These are phyloP conservation scores for Lodderomyces parapsilosis DNA, from an alignment of 1,139 yeast genomes.

Conservation along the genomic window DNA sequence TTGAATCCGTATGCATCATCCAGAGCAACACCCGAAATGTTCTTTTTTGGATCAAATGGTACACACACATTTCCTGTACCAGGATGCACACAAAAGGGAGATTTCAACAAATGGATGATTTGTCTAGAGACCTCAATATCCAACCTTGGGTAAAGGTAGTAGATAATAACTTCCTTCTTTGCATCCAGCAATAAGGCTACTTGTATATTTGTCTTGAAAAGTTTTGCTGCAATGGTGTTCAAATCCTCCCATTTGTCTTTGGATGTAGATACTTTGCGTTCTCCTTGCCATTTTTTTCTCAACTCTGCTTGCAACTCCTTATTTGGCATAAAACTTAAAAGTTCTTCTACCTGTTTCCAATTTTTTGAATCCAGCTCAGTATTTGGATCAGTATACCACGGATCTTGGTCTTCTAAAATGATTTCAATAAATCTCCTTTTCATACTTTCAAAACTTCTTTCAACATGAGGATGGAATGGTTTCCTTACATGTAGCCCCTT, in stretches of 20 bases:
- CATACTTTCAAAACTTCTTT: constrained; percentile 69
- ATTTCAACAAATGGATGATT: constrained; percentile 85
- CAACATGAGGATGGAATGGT: constrained; percentile 88
- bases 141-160: constrained; percentile 82
- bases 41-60: constrained; percentile 66
- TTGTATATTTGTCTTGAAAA: constrained; percentile 42
- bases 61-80: constrained; percentile 98
- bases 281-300: constrained; percentile 43
- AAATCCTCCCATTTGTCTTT: constrained; percentile 80
- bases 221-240: constrained; percentile 52
- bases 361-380: constrained; percentile 18
- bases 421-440: constrained; percentile 62
- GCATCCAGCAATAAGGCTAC: constrained; percentile 58
- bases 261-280: constrained; percentile 29
- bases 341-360: constrained; percentile 48
- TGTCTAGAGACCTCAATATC: constrained; percentile 93
- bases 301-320: constrained; percentile 54
- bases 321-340: constrained; percentile 65
- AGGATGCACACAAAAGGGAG: constrained; percentile 99
- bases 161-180: constrained; percentile 80
- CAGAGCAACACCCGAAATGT: constrained; percentile 33
- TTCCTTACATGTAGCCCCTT: constrained; percentile 53
- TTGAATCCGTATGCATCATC: constrained; percentile 59
- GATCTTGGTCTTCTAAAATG: constrained; percentile 80
- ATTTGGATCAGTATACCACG: constrained; percentile 50